Base-by-base conservation (phyloP, 768 basidiomycete genomes). In the Pleurotus tuoliensis region DNA sequence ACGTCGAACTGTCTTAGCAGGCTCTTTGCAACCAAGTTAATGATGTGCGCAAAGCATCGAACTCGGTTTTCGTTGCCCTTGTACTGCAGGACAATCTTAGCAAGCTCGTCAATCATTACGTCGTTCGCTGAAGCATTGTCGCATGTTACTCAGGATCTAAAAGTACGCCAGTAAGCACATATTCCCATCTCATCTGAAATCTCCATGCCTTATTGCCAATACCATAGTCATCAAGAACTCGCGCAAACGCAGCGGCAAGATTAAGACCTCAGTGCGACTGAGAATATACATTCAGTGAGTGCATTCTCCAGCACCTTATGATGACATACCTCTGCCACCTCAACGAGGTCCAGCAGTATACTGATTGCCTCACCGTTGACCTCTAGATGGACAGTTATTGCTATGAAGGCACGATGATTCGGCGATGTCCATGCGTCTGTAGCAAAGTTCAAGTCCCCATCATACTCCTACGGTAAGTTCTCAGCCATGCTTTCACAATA, bases 71-170 rank as follows among this genome's bases (percentile, higher is more conserved):
- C 57, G 0, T 24, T n/a, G 0, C 71, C 70, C 3, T 57, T 54
- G 44, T 71, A 74, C 0, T 15, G 22, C 0, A 37, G 41, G 0
- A 78, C 7, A 1, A 63, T 52, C 0, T 60, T 18, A 2, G 20
- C 43, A 4, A 79, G 67, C 20, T 62, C 43, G 0, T 58, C 49
- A 0, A 72, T 63, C 71, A 79, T 75, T 0, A 45, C 59, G 55
- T 73, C 67, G 50, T 78, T 78, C 4, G 58, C 56, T 0, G 62
- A 61, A 2, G 72, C 72, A 60, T 77, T 77, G 57, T 78, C 69
- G 39, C 65, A 69, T 2, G 67, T 74, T 54, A 9, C 66, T 61
- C 2, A 76, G 62, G 13, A 74, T 59, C 71, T 70, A 30, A 0
- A 49, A 11, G 50, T 4, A n/a, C 16, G 40, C 24, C 38, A 39